Percentiles rank a stretch among this genome's conserved stretches.
Conservation (phyloP, 805 yeast genomes). For the Cyberlindnera mycetangii region DNA sequence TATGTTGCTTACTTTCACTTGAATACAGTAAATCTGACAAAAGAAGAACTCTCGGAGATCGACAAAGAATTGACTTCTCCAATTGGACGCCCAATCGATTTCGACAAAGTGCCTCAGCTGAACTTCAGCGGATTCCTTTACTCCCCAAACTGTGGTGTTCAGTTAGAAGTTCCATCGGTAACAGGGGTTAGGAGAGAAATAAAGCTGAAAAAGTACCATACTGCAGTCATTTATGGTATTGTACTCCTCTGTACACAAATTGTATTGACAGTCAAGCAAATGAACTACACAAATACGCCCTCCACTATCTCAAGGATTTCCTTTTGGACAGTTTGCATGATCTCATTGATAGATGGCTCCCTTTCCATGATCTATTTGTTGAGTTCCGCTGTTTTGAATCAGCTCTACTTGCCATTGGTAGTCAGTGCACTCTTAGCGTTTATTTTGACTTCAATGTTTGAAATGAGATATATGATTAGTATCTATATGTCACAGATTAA, state of each 20-base stretch:
- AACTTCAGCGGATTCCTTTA: constrained; percentile 59
- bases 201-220: constrained; percentile 25
- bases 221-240: constrained; percentile 18
- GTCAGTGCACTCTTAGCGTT: constrained; percentile 69
- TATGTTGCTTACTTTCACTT: constrained; percentile 65
- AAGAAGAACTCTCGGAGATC: constrained; percentile 52
- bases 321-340: constrained; percentile 61
- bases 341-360: constrained; percentile 68
- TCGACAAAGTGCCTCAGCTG: constrained; percentile 49
- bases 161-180: constrained; percentile 37
- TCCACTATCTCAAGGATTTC: constrained; percentile 75
- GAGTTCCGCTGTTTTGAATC: constrained; percentile 50
- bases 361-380: constrained; percentile 60
- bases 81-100: constrained; percentile 69
- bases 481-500: constrained; percentile 70
- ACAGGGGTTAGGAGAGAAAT: constrained; percentile 61
- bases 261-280: constrained; percentile 49
- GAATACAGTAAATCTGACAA: constrained; percentile 53
- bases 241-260: constrained; percentile 29
- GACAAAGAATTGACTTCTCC: constrained; percentile 76
- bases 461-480: constrained; percentile 66
- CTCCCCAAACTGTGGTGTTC: constrained; percentile 86
- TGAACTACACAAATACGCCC: constrained; percentile 72
- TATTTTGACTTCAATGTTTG: constrained; percentile 69
- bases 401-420: constrained; percentile 62